A percentile compares a stretch with the other conserved stretches of the same genome.
Conservation (phyloP, 2,329 filamentous ascomycete species). For the Aspergillus fumigatus region DNA sequence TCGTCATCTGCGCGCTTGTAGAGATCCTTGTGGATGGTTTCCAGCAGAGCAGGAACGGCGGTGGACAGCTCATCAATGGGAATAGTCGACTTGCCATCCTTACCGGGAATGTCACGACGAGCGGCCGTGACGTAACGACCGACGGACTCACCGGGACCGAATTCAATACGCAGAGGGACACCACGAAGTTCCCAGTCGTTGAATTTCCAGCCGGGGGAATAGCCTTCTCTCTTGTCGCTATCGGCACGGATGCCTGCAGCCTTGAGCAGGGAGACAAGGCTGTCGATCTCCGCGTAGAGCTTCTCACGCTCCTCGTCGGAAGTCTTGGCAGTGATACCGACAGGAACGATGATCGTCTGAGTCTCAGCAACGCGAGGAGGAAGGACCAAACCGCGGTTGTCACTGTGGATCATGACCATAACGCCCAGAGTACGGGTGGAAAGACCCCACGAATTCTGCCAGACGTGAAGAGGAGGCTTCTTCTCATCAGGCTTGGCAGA, state of each 20-base stretch:
- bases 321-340: constrained; percentile 87
- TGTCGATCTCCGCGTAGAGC: constrained; percentile 70
- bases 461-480: constrained; percentile 77
- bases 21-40: constrained; percentile 84
- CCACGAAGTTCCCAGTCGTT: constrained; percentile 98
- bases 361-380: constrained; percentile 84
- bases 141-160: constrained; percentile 88
- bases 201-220: constrained; percentile 95
- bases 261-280: constrained; percentile 64
- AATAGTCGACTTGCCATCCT: constrained; percentile 72
- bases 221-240: constrained; percentile 80
- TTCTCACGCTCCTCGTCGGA: constrained; percentile 71
- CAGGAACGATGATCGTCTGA: constrained; percentile 83
- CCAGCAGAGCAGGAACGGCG: constrained; percentile 74
- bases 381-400: constrained; percentile 90
- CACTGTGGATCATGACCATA: constrained; percentile 97
- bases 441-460: constrained; percentile 99
- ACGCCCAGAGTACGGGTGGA: constrained; percentile 96
- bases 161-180: constrained; percentile 88
- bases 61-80: constrained; percentile 68
- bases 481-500: constrained; percentile 64
- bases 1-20: constrained; percentile 69
- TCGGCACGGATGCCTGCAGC: constrained; percentile 72
- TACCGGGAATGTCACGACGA: constrained; percentile 69
- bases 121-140: constrained; percentile 79